These are phyloP conservation scores for Silene coronaria DNA, from an alignment of 179 eudicot species.

Conservation along the genomic window DNA sequence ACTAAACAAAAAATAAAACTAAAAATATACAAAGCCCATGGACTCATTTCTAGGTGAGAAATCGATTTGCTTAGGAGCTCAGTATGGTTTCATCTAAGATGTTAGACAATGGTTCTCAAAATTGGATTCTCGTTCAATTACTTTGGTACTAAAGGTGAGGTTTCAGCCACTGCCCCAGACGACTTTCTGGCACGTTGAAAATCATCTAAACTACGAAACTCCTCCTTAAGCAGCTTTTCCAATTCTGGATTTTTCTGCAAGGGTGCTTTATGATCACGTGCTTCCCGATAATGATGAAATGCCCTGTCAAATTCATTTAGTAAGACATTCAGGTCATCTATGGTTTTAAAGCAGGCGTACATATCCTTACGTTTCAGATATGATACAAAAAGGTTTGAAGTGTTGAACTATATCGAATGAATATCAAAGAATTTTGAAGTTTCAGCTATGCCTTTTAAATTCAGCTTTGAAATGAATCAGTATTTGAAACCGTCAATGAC, in stretches of 20 bases:
- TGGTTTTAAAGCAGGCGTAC: background rate
- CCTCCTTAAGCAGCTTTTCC: constrained; percentile 65
- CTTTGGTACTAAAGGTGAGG: constrained; percentile 11
- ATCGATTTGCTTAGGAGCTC: constrained; percentile 5
- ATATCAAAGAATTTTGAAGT: too few relatives aligned
- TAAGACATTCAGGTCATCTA: background rate
- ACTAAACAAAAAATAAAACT: background rate
- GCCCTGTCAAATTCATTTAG: constrained; percentile 49
- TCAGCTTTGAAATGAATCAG: too few relatives aligned
- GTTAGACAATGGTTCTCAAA: constrained; percentile 25
- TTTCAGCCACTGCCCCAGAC: constrained; percentile 21
- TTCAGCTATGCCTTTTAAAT: too few relatives aligned
- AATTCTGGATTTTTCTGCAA: constrained; percentile 58
- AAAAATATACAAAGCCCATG: constrained; percentile 22
- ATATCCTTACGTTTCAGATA: background rate
- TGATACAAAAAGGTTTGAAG: too few relatives aligned
- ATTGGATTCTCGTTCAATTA: background rate
- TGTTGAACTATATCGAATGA: too few relatives aligned
- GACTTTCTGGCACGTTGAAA: constrained; percentile 53
- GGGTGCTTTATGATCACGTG: constrained; percentile 46
- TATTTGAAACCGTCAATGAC: too few relatives aligned
- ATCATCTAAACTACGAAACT: constrained; percentile 61
- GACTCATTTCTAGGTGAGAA: constrained; percentile 10
- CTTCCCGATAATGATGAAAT: constrained; percentile 72
- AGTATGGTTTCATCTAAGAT: constrained; percentile 15